phyloP scores from a whole-genome alignment of 2,329 filamentous ascomycete genomes.

The Periconia sp. region DNA sequence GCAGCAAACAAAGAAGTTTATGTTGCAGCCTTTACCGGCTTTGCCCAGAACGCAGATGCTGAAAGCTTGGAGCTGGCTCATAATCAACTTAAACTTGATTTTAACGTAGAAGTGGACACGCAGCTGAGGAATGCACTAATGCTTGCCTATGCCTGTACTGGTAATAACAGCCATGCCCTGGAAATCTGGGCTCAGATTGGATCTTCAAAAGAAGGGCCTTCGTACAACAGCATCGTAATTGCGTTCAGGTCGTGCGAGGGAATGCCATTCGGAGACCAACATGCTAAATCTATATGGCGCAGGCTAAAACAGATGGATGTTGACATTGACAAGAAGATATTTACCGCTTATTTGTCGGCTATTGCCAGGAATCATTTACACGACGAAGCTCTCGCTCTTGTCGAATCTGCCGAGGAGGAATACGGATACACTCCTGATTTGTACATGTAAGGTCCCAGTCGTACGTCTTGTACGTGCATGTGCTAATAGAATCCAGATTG shows the following conservation, averaged over 20 bases:
- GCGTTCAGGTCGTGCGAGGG: conserved; percentile 79
- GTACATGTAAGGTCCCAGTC: conserved; percentile 63
- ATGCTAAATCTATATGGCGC: conserved; percentile 64
- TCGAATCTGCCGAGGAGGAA: conserved; percentile 67
- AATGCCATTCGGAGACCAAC: conserved; percentile 47
- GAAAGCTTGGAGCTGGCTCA: conserved; percentile 75
- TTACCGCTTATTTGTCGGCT: conserved; percentile 74
- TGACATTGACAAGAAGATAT: conserved; percentile 72
- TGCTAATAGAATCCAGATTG: conserved; percentile 55
- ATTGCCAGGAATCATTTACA: conserved; percentile 72
- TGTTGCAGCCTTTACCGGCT: conserved; percentile 72
- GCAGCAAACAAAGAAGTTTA: conserved; percentile 77
- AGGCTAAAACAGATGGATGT: conserved; percentile 75
- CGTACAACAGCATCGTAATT: conserved; percentile 76
- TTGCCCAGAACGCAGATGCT: conserved; percentile 61
- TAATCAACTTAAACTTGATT: conserved; percentile 93
- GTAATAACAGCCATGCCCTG: conserved; percentile 66
- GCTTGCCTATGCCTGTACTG: conserved; percentile 76
- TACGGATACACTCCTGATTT: conserved; percentile 68
- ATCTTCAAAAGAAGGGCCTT: conserved; percentile 82
- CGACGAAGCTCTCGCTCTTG: conserved; percentile 65
- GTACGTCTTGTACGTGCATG: background rate
- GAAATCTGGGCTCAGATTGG: conserved; percentile 84
- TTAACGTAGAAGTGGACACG: conserved; percentile 75
- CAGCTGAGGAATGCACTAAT: conserved; percentile 81